A percentile compares a stretch with the other conserved stretches of the same genome.
Evolutionary conservation across 2,329 filamentous ascomycete genomes (phyloP).

Genomic region (Neofusicoccum ribis): DNA sequence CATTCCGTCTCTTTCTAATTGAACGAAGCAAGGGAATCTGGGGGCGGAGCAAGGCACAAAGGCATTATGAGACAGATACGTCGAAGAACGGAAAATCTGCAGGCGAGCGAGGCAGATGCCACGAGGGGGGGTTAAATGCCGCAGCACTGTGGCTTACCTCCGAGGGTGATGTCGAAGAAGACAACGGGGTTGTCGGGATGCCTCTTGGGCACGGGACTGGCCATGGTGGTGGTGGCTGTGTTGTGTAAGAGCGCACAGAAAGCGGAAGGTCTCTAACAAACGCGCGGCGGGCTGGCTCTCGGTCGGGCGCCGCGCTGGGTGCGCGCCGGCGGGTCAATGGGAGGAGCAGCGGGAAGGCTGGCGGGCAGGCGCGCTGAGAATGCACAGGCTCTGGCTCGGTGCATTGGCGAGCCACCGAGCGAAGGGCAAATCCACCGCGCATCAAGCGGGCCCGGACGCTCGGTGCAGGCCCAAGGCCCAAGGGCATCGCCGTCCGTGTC

Average conservation of each 20-base stretch:
- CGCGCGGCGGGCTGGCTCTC: background rate
- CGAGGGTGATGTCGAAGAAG: conserved; percentile 78
- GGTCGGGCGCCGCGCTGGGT: background rate
- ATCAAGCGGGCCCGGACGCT: conserved; percentile 7
- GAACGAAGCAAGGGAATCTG: background rate
- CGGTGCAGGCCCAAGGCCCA: background rate
- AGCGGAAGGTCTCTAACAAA: conserved; percentile 9
- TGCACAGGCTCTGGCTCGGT: background rate
- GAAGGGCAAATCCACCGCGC: background rate
- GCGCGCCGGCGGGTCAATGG: background rate
- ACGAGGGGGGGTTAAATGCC: background rate
- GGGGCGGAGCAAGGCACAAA: conserved; percentile 10
- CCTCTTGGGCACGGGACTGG: conserved; percentile 7
- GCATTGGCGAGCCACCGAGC: background rate
- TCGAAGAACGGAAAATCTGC: background rate
- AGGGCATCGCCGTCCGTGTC: background rate
- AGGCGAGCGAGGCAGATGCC: background rate
- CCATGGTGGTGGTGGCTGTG: conserved; percentile 15
- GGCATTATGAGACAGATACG: background rate
- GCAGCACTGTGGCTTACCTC: conserved; percentile 58
- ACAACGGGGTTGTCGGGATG: conserved; percentile 51
- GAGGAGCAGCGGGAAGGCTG: background rate
- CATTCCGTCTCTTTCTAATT: background rate
- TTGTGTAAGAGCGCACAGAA: background rate
- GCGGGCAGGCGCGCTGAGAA: background rate